phyloP scores from a whole-genome alignment of 331 rosid species.

The Spiraea crenata region DNA sequence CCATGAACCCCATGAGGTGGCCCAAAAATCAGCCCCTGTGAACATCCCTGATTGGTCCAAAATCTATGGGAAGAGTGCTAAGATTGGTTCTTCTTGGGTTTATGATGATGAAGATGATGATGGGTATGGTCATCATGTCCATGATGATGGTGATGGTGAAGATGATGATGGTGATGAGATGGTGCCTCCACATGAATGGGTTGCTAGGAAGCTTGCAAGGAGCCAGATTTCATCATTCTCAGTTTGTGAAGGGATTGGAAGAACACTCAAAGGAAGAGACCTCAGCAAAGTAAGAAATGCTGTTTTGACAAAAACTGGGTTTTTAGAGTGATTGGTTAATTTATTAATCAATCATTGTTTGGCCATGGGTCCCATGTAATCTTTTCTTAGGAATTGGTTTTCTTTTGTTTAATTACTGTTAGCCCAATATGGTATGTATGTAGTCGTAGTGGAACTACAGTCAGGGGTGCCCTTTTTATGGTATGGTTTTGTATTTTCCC shows the following conservation, averaged over 20 bases:
- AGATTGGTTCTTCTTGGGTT: conserved; percentile 27
- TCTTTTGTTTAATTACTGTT: conserved; percentile 3
- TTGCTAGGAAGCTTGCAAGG: conserved; percentile 83
- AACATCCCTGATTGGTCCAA: conserved; percentile 90
- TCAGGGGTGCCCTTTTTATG: conserved; percentile 26
- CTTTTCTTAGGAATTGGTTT: neutral
- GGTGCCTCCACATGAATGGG: conserved; percentile 97
- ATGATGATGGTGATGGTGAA: conserved; percentile 19
- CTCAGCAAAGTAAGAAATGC: conserved; percentile 88
- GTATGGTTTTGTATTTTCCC: neutral
- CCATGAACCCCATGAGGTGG: conserved; percentile 28
- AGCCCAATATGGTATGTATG: conserved; percentile 11
- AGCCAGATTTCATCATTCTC: conserved; percentile 85
- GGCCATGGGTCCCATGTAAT: conserved; percentile 11
- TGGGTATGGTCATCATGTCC: conserved; percentile 1
- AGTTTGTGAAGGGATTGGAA: conserved; percentile 88
- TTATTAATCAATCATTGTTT: neutral
- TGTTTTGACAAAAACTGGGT: conserved; percentile 85
- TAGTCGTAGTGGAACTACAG: conserved; percentile 4
- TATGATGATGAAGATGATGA: conserved; percentile 14
- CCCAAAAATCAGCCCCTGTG: conserved; percentile 56
- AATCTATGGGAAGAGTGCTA: conserved; percentile 55
- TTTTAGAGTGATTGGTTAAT: conserved; percentile 55
- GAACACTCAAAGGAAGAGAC: conserved; percentile 96
- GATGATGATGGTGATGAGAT: conserved; percentile 46